A percentile compares a stretch with the other conserved stretches of the same genome.
Evolutionary conservation across 306 rosid genomes (phyloP).

Genomic region (Citrullus amarus): DNA sequence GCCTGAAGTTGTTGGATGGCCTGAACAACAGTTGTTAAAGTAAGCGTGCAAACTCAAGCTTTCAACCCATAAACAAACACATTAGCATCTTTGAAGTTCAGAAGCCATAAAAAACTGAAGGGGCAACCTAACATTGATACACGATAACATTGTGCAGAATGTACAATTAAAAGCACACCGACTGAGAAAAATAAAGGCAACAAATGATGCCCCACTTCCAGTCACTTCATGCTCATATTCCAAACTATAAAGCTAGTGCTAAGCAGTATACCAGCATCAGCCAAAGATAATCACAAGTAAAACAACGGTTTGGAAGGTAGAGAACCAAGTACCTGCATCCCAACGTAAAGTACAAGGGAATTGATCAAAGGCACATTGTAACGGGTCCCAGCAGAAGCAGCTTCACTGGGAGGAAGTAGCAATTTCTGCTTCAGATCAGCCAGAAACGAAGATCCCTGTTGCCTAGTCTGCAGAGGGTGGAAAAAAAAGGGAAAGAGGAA

Average conservation of each 20-base stretch:
- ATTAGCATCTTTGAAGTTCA: neutral
- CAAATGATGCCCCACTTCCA: neutral
- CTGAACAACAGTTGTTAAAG: conserved; percentile 24
- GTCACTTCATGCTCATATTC: neutral
- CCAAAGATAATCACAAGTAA: neutral
- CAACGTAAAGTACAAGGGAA: conserved; percentile 88
- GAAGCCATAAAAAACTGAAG: neutral
- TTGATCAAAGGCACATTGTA: conserved; percentile 89
- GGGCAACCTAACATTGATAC: neutral
- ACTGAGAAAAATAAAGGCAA: neutral
- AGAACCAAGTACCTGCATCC: conserved; percentile 73
- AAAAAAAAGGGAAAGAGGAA: neutral
- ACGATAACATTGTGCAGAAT: neutral
- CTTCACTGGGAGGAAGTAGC: conserved; percentile 65
- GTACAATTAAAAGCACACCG: neutral
- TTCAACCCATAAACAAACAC: neutral
- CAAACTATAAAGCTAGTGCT: neutral
- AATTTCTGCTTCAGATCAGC: conserved; percentile 80
- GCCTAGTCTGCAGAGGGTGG: conserved; percentile 52
- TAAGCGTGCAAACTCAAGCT: neutral
- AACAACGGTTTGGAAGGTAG: neutral
- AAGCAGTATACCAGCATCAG: neutral
- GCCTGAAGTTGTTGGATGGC: conserved; percentile 90
- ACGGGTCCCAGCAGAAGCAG: conserved; percentile 73
- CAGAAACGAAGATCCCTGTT: conserved; percentile 49